Evolutionary conservation across 2,329 filamentous ascomycete genomes (phyloP), one percentile per base, ranked within the genome.

Genomic region (Zasmidium angulare): DNA sequence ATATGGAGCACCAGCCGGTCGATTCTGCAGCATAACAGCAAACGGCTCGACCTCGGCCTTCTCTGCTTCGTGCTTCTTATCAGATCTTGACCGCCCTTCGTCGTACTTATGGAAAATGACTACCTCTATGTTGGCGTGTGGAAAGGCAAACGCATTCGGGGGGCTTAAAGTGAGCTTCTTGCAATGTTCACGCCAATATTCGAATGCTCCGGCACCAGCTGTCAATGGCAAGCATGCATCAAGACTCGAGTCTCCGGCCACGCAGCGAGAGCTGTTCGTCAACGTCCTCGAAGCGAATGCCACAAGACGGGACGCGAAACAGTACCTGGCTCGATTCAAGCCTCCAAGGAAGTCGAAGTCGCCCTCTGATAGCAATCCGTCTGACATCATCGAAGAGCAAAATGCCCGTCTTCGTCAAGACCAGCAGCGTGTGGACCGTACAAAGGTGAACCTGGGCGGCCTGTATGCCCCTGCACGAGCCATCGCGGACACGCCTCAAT

Each of bases 261-360:
- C 53, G 1, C 66, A 71, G 50, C 67, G 72, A 22, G 91, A 96
- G 71, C 89, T 96, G 69, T 88, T 96, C 68, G 82, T 96, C 29
- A 93, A 91, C 17, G 85, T 98, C 2, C 81, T 99, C 29, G 91
- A 90, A 69, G 91, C 93, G 19, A 91, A 92, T 11, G 90, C 93
- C 4, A 97, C 93, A 0, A 96, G 93, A 76, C 87, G 95, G 68
- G 95, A 99, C 78, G 92, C 93, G 50, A 93, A 90, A 75, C 87
- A 90, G 40, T 99, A 97, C 72, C 82, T 99, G 17, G 89, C 95
- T 67, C 93, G 91, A 62, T 96, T 97, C 73, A 87, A 86, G n/a
- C 46, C 63, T 19, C 59, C 66, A 1, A 71, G 67, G 58, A 67
- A 19, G 72, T 77, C 54, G 76, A 77, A 55, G 68, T 76, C 48